Percentiles rank a stretch among this genome's conserved stretches.
phyloP scores from a whole-genome alignment of 192 early-diverging fungal species.

The Chytriomyces hyalinus region DNA sequence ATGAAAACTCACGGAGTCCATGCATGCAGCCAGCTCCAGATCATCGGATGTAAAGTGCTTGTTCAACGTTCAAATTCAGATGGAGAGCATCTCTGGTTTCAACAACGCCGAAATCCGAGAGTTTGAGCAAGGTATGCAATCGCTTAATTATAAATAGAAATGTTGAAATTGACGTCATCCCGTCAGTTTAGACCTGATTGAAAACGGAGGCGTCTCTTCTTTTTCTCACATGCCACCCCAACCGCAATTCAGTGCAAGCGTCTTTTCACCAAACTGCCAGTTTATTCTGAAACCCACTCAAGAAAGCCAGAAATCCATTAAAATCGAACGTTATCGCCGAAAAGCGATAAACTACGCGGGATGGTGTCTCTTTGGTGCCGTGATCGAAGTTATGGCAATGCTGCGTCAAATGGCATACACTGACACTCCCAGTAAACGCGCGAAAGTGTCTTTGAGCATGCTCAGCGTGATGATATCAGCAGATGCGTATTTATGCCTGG shows the following conservation, averaged over 20 bases:
- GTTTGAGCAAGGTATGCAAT: constrained; percentile 3
- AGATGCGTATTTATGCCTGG: constrained; percentile 24
- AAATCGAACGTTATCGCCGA: background rate
- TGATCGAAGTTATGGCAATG: background rate
- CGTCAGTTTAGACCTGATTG: background rate
- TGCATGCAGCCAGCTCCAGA: background rate
- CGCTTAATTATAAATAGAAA: background rate
- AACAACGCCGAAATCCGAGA: background rate
- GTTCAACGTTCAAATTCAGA: constrained; percentile 17
- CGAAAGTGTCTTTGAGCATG: constrained; percentile 25
- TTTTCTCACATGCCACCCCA: background rate
- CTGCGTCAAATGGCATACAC: constrained; percentile 21
- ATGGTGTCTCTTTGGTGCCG: background rate
- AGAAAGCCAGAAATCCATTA: background rate
- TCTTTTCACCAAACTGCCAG: background rate
- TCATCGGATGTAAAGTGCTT: constrained; percentile 18
- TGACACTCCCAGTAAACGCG: constrained; percentile 19
- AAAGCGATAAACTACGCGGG: constrained; percentile 3
- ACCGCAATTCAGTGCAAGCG: too few species aligned
- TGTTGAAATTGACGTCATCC: background rate
- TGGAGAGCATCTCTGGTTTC: background rate
- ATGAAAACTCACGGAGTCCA: background rate
- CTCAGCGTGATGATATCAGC: constrained; percentile 1
- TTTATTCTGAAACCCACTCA: background rate
- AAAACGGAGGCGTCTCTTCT: background rate